Base-by-base conservation (phyloP, 306 rosid species). In the Casuarina equisetifolia region DNA sequence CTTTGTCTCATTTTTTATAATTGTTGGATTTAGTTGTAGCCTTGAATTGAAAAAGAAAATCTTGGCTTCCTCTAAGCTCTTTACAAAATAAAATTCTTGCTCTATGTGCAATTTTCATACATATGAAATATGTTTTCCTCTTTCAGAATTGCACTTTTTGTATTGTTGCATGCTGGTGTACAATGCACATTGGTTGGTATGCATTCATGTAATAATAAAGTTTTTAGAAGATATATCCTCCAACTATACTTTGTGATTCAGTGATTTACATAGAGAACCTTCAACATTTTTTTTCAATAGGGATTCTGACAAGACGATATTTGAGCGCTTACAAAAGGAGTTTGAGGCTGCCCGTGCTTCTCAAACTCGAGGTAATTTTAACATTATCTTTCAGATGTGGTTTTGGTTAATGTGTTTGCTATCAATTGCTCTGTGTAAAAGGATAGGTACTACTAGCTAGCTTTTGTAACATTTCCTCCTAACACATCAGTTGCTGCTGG, bases 241-340 rank as follows among this genome's bases (percentile, higher is more conserved):
- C 39, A 17, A 20, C 48, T 12, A 58, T 70, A n/a, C 72, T 6
- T 6, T 40, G 69, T 48, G 43, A 39, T 73, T 55, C 19, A 48
- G 19, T 74, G 38, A 69, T 16, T 58, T 48, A 61, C 53, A 38
- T 62, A 11, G 12, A 8, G 9, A 66, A 16, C 5, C 17, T 66
- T 66, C n/a, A 25, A 39, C 64, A 58, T 58, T 58, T 2, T 4
- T 74, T 1, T 74, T 74, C 72, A 58, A 79, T 69, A 92, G 99
- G 89, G 99, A 95, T 87, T 89, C 98, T 43, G 97, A 95, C 89
- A 95, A 92, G 88, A 86, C 82, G 82, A 80, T 90, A 76, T 84
- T 84, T 77, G 96, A 92, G 82, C 93, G 90, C 73, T 88, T 95
- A 68, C 91, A 84, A 73, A 95, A 83, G 80, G 99, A 95, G 76